A percentile compares a stretch with the other conserved stretches of the same genome.
Evolutionary conservation across 371 early-diverging fungal species (phyloP).

Genomic region (Blakeslea trispora): DNA sequence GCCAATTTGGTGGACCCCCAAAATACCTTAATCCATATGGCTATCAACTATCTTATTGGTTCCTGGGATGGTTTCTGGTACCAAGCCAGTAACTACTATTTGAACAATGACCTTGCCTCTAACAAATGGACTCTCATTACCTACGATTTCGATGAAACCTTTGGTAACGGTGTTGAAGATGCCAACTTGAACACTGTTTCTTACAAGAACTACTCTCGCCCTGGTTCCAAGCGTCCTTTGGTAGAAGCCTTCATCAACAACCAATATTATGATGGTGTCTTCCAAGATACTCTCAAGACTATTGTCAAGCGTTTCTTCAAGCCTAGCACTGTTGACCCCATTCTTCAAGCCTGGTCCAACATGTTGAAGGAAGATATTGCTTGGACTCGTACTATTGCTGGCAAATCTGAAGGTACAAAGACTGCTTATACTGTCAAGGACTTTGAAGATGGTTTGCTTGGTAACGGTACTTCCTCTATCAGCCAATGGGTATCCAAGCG

Average conservation of each 20-base stretch:
- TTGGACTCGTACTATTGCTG: constrained; percentile 48
- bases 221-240: constrained; percentile 37
- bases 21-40: constrained; percentile 41
- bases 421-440: constrained; percentile 41
- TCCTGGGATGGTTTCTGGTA: constrained; percentile 58
- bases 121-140: constrained; percentile 56
- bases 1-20: constrained; percentile 44
- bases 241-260: constrained; percentile 43
- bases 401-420: constrained; percentile 47
- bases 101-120: constrained; percentile 46
- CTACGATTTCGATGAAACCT: constrained; percentile 60
- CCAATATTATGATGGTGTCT: constrained; percentile 44
- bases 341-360: constrained; percentile 48
- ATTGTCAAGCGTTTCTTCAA: constrained; percentile 57
- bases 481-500: constrained; percentile 39
- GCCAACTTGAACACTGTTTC: constrained; percentile 35
- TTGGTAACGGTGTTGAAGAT: constrained; percentile 45
- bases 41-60: constrained; percentile 53
- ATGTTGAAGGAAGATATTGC: constrained; percentile 57
- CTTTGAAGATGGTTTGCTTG: constrained; percentile 42
- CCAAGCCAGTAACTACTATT: constrained; percentile 53
- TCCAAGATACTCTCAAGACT: constrained; percentile 54
- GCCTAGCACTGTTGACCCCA: constrained; percentile 47
- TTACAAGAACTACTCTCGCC: constrained; percentile 42
- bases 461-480: constrained; percentile 31